phyloP scores from a whole-genome alignment of 306 rosid genomes.

The Arachis hypogaea region DNA sequence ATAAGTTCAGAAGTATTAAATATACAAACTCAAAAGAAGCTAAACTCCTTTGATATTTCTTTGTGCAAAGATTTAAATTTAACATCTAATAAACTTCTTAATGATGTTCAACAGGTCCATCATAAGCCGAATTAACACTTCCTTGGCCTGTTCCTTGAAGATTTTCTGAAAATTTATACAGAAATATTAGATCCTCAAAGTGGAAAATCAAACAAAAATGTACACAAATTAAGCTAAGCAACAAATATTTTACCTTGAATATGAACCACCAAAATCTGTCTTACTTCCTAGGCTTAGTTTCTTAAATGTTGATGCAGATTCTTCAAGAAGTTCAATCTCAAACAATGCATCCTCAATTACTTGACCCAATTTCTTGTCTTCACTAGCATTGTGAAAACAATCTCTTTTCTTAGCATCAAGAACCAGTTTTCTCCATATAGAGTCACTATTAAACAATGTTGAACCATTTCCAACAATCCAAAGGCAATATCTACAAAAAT shows the following conservation, averaged over 20 bases:
- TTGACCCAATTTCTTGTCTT: slow-evolving; percentile 42
- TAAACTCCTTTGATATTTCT: too few species aligned
- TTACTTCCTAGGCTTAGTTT: slow-evolving; percentile 18
- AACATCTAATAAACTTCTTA: too few species aligned
- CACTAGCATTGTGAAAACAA: slow-evolving; percentile 50
- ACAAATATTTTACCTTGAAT: background rate
- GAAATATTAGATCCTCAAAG: too few species aligned
- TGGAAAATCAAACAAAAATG: too few species aligned
- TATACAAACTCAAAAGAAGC: too few species aligned
- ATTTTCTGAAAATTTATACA: too few species aligned
- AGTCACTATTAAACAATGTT: slow-evolving; percentile 41
- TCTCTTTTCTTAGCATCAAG: slow-evolving; percentile 48
- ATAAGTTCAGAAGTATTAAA: too few species aligned
- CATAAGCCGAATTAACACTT: too few species aligned
- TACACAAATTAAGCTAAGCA: too few species aligned
- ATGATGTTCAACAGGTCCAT: too few species aligned
- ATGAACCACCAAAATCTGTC: background rate
- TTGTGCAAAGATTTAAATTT: too few species aligned
- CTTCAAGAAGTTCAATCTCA: slow-evolving; percentile 40
- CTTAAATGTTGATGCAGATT: slow-evolving; percentile 16
- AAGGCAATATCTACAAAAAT: slow-evolving; percentile 46
- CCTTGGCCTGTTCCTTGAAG: too few species aligned
- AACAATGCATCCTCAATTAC: slow-evolving; percentile 35
- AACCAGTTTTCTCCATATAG: slow-evolving; percentile 51
- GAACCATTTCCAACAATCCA: slow-evolving; percentile 57